phyloP scores from a whole-genome alignment of 2,329 filamentous ascomycete genomes.

The Penicillium frequentans region DNA sequence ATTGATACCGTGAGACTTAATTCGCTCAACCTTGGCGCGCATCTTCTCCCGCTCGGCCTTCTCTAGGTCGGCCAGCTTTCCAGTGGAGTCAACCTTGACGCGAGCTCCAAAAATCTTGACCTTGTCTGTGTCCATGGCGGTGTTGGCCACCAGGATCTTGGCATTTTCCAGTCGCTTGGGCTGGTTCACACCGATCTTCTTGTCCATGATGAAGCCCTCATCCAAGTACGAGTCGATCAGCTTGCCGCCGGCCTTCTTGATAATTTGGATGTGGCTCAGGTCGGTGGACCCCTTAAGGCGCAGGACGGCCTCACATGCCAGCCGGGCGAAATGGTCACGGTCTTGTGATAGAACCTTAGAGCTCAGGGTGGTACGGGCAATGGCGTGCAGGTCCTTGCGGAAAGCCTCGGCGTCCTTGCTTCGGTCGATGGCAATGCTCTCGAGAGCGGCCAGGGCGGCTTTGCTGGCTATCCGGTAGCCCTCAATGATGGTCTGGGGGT shows the following conservation, averaged over 20 bases:
- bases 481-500: constrained; percentile 99
- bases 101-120: constrained; percentile 98
- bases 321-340: constrained; percentile 82
- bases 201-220: constrained; percentile 97
- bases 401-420: constrained; percentile 81
- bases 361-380: constrained; percentile 92
- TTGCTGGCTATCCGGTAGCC: constrained; percentile 96
- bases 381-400: constrained; percentile 83
- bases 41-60: constrained; percentile 99
- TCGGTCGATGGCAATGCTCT: constrained; percentile 83
- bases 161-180: constrained; percentile 96
- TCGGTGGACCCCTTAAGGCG: constrained; percentile 88
- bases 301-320: constrained; percentile 89
- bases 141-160: constrained; percentile 97
- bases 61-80: constrained; percentile 96
- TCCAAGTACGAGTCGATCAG: constrained; percentile 96
- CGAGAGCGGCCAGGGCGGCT: constrained; percentile 80
- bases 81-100: constrained; percentile 93
- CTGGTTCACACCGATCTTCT: constrained; percentile 98
- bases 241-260: constrained; percentile 99
- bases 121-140: constrained; percentile 99
- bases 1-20: constrained; percentile 98
- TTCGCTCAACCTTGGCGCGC: constrained; percentile 98
- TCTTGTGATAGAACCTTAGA: constrained; percentile 97
- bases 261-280: constrained; percentile 97